Base-by-base conservation (phyloP, 805 yeast genomes). In the Isabelozyma gotoi region DNA sequence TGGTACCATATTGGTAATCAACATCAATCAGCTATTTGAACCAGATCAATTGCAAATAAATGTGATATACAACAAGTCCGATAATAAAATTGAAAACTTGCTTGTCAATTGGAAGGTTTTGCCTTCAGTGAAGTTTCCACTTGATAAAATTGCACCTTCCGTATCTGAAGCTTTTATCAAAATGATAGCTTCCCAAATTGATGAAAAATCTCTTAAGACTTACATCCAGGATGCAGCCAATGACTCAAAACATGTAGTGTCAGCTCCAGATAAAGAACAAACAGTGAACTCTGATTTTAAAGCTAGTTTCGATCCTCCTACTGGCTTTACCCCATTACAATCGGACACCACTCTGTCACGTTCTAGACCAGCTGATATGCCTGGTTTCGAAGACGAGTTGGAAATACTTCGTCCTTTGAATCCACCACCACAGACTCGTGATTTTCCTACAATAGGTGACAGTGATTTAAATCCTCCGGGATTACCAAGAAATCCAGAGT, bases 341-440 rank as follows among this genome's bases (percentile, higher is more conserved):
- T 32, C 15, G 17, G 16, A 6, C 17, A 4, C 12, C 15, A 10
- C 3, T 7, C 29, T 24, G 8, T n/a, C 34, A 14, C 34, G 34
- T 10, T 8, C 15, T 32, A 32, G 34, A 14, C 34, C 34, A 7
- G 34, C 34, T 16, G 77, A 72, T 49, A 69, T 76, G 57, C 84
- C 84, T 1, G 77, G 67, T 27, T 80, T 76, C 46, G 81, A 76
- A 18, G 81, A 76, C 52, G 84, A 80, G 48, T 72, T 71, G 41
- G 77, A 79, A 50, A 56, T 69, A 29, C 31, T 36, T n/a, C 21
- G 14, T 21, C 29, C 29, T 44, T 38, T 7, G 42, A 19, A 5
- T 33, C 48, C 10, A 37, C 42, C 19, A 21, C 33, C 8, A 37
- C 47, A 5, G 15, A 10, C 4, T 12, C 33, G 20, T 14, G 19